Evolutionary conservation across 2,329 filamentous ascomycete species (phyloP), one percentile per base, ranked within the genome.

Genomic region (Fusarium pseudonygamai): DNA sequence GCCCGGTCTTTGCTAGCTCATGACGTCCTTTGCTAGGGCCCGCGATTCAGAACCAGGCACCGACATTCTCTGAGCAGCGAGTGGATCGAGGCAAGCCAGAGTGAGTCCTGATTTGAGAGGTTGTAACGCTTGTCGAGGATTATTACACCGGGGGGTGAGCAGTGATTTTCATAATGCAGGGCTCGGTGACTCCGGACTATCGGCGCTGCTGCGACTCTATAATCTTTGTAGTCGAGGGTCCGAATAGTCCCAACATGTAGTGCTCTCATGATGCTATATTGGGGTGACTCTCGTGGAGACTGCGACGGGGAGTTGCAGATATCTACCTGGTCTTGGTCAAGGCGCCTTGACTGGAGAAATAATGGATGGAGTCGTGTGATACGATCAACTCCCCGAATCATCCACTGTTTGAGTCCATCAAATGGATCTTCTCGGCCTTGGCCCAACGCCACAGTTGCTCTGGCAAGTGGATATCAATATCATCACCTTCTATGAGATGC

Each of bases 341-440:
- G 45, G 53, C 39, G 39, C 28, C 42, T 56, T 47, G 69, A 55
- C 57, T 50, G 45, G 40, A 46, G 40, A 64, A 39, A 22, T 32
- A 50, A 58, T 73, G n/a, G 40, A 66, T 50, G 32, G 52, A 16
- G 34, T 61, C 61, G 55, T 36, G 56, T 58, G 32, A 28, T 40
- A 46, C 53, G 71, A 74, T 74, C 43, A 59, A 72, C 62, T 73
- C 71, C 71, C 71, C 71, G 71, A 64, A 68, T 30, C 15, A 42
- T 47, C 42, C 26, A 62, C 28, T 64, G 26, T 26, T 32, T 40
- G 55, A 43, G 28, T 49, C 47, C 37, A 47, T 49, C 36, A 26
- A 36, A 60, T 69, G 55, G 36, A 47, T 36, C 49, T 22, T n/a
- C 20, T 42, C 8, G 28, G 42, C 15, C 50, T 64, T 47, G 46